phyloP scores from a whole-genome alignment of 2,329 filamentous ascomycete species.

The Colletotrichum sp. region DNA sequence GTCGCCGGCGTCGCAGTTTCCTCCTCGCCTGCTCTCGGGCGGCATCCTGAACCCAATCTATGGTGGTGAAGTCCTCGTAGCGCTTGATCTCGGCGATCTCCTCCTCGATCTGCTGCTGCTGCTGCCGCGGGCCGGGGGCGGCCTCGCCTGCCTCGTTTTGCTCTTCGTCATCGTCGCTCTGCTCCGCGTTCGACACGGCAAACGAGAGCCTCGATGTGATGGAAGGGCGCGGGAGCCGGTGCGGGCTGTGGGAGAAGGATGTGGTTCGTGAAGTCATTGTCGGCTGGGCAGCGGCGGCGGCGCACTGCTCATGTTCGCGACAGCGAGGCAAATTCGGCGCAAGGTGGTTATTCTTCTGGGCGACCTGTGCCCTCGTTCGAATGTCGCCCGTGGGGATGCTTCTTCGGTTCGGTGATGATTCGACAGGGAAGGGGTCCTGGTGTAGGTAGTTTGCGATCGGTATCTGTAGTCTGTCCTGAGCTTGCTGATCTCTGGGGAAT shows the following conservation, averaged over 20 bases:
- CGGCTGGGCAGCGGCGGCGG: constrained; percentile 27
- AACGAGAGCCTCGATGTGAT: constrained; percentile 71
- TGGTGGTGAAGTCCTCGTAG: constrained; percentile 98
- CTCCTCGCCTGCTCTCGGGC: constrained; percentile 86
- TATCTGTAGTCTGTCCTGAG: not conserved
- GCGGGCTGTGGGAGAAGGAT: constrained; percentile 51
- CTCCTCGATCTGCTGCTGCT: constrained; percentile 79
- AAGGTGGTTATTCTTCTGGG: not conserved
- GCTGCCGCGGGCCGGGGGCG: not conserved
- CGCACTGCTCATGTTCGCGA: constrained; percentile 43
- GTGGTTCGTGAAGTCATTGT: constrained; percentile 57
- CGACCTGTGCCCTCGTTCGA: not conserved
- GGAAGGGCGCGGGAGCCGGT: constrained; percentile 53
- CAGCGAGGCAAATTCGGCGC: not conserved
- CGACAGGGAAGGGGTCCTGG: not conserved
- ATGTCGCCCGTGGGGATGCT: not conserved
- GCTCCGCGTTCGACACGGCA: constrained; percentile 69
- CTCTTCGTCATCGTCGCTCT: constrained; percentile 59
- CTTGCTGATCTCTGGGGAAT: not conserved
- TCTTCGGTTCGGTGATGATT: not conserved
- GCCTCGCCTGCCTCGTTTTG: constrained; percentile 20
- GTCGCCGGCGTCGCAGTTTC: constrained; percentile 75
- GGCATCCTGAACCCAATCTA: constrained; percentile 99
- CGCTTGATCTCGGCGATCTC: constrained; percentile 98
- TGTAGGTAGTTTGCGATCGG: not conserved